phyloP scores from a whole-genome alignment of 2,329 filamentous ascomycete genomes.

The Cladosporium sp. region DNA sequence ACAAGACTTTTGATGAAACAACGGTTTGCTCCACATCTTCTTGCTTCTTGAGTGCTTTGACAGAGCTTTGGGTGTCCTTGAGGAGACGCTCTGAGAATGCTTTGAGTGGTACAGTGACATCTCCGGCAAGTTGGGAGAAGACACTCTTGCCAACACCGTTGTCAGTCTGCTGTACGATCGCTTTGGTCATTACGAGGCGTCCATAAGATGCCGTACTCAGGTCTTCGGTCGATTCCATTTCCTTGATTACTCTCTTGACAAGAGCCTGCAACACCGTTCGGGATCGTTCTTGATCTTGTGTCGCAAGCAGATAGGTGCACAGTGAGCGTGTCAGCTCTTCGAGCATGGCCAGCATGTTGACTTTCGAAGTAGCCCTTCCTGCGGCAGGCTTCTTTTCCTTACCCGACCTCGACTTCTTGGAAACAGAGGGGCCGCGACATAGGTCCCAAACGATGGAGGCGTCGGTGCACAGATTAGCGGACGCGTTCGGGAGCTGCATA shows the following conservation, averaged over 20 bases:
- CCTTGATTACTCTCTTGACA: neutral
- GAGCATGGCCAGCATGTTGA: slow-evolving; percentile 9
- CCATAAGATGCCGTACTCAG: neutral
- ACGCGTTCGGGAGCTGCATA: slow-evolving; percentile 16
- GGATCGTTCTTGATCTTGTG: slow-evolving; percentile 29
- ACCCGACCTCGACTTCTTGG: slow-evolving; percentile 5
- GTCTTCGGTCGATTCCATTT: neutral
- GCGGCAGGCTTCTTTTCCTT: slow-evolving; percentile 7
- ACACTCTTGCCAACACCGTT: slow-evolving; percentile 6
- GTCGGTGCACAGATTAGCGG: slow-evolving; percentile 12
- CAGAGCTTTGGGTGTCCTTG: slow-evolving; percentile 4
- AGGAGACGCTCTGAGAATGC: slow-evolving; percentile 1
- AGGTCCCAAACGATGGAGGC: slow-evolving; percentile 3
- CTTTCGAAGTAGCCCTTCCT: neutral
- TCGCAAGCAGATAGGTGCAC: slow-evolving; percentile 24
- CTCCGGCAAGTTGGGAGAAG: neutral
- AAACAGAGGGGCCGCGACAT: neutral
- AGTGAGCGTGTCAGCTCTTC: slow-evolving; percentile 19
- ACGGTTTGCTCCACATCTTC: neutral
- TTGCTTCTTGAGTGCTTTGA: slow-evolving; percentile 15
- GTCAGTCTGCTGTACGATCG: slow-evolving; percentile 2
- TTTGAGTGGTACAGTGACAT: neutral
- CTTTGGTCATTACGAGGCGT: slow-evolving; percentile 5
- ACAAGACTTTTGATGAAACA: neutral
- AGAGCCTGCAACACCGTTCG: slow-evolving; percentile 2